Evolutionary conservation across 2,329 filamentous ascomycete genomes (phyloP), one percentile per base, ranked within the genome.

Genomic region (Xylariaceae sp.): DNA sequence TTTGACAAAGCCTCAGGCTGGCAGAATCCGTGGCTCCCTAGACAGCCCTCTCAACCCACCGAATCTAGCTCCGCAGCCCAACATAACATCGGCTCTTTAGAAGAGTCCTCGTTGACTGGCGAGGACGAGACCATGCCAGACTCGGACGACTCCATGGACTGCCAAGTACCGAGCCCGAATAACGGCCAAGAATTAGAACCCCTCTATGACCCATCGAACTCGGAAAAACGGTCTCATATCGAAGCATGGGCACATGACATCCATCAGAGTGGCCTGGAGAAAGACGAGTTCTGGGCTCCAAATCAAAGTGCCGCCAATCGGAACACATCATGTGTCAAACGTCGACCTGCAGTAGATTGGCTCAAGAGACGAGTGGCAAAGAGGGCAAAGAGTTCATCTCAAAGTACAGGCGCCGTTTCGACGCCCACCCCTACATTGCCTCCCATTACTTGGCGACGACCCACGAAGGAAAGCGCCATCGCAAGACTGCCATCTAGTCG

Each of bases 1-100:
- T 87, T 89, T 57, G 74, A 77, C 42, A 66, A 61, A 49, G 62
- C 69, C 39, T 72, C 67, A 2, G 76, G 76, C 18, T 83, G 79
- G 79, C 60, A 65, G 31, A 81, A 82, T 55, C 80, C 80, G 13
- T 82, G 80, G 80, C 62, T 67, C 40, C 71, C 73, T 40, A 65
- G 58, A 47, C 45, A 22, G 16, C 34, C 45, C 31, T 47, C 54
- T 31, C 45, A 48, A 31, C 47, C 31, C 31, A 33, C 36, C 42
- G 14, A 22, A 12, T 41, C 53, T 31, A 46, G n/a, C 13, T 16
- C 43, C 14, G 45, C 49, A 11, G 45, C 50, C 36, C 54, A 50
- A 28, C 13, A 33, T 42, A 42, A 51, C 41, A 31, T 47, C 22
- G 42, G 31, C 33, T 53, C 52, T 48, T 28, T 50, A 31, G 38